These are phyloP conservation scores for Wickerhamomyces canadensis DNA, from an alignment of 805 yeast species.

Conservation along the genomic window DNA sequence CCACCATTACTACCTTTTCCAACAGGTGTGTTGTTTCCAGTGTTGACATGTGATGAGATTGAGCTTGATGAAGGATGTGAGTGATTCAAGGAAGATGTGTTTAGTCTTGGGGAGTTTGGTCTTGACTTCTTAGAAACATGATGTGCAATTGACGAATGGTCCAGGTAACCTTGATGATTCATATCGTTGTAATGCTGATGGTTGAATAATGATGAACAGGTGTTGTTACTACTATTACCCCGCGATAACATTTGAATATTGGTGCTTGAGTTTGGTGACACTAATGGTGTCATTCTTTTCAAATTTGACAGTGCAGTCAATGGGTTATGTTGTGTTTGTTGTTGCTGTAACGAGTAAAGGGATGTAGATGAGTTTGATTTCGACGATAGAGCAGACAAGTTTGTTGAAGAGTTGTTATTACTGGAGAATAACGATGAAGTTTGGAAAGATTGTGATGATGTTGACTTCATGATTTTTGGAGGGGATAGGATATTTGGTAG, in stretches of 20 bases:
- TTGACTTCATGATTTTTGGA: slow-evolving; percentile 24
- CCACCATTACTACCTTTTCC: background rate
- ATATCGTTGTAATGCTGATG: slow-evolving; percentile 20
- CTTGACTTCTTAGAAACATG: slow-evolving; percentile 36
- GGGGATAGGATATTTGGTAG: slow-evolving; percentile 25
- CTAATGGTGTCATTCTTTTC: slow-evolving; percentile 38
- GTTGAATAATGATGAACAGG: slow-evolving; percentile 15
- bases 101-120: slow-evolving; percentile 47
- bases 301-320: slow-evolving; percentile 20
- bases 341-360: slow-evolving; percentile 15
- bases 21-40: slow-evolving; percentile 12
- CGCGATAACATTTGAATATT: slow-evolving; percentile 14
- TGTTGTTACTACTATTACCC: too few relatives aligned
- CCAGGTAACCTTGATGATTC: slow-evolving; percentile 11
- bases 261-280: slow-evolving; percentile 5
- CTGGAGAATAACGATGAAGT: slow-evolving; percentile 21
- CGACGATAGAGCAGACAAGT: slow-evolving; percentile 20
- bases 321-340: slow-evolving; percentile 6
- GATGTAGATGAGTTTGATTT: slow-evolving; percentile 25
- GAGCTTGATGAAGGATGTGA: too few relatives aligned
- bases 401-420: slow-evolving; percentile 20
- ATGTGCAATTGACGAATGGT: too few relatives aligned
- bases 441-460: slow-evolving; percentile 21
- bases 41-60: too few relatives aligned
- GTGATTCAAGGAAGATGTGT: too few relatives aligned